Conservation (phyloP, 495 filamentous ascomycete species). For the Podospora bellae-mahoneyi region DNA sequence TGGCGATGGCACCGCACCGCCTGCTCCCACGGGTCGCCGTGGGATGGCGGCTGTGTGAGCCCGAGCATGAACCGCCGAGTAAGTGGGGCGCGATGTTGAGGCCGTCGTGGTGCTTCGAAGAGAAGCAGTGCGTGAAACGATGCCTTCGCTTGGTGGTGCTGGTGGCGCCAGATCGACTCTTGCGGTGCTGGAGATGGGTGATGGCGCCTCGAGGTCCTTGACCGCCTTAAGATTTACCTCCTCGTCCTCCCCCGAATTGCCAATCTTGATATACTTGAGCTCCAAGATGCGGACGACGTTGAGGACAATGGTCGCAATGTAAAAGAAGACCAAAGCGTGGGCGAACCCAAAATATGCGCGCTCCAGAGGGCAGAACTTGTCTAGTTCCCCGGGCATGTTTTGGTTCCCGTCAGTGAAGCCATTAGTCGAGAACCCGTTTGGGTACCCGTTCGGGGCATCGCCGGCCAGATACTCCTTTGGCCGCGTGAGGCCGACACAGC, state of each 20-base stretch:
- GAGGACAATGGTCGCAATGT: slow-evolving; percentile 34
- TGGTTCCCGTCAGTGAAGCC: slow-evolving; percentile 30
- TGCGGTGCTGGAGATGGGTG: slow-evolving; percentile 10
- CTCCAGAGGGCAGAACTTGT: slow-evolving; percentile 36
- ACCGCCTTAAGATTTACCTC: slow-evolving; percentile 26
- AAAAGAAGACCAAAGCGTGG: slow-evolving; percentile 38
- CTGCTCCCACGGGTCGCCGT: slow-evolving; percentile 15
- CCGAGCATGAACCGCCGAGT: background rate
- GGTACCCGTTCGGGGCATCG: slow-evolving; percentile 1
- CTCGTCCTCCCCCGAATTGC: slow-evolving; percentile 29
- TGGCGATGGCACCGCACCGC: background rate
- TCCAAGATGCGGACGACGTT: slow-evolving; percentile 34
- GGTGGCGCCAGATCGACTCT: slow-evolving; percentile 1
- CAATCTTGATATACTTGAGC: slow-evolving; percentile 27
- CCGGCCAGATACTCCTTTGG: slow-evolving; percentile 20
- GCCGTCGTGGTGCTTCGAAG: slow-evolving; percentile 32
- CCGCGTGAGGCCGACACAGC: slow-evolving; percentile 38
- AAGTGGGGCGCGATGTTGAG: slow-evolving; percentile 3
- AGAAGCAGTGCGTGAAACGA: slow-evolving; percentile 34
- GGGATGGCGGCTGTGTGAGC: slow-evolving; percentile 8
- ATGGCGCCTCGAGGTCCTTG: slow-evolving; percentile 10
- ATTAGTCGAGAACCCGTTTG: slow-evolving; percentile 18
- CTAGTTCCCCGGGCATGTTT: slow-evolving; percentile 29
- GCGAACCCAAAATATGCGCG: slow-evolving; percentile 35
- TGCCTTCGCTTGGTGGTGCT: slow-evolving; percentile 32